Percentiles rank a stretch among this genome's conserved stretches.
These are phyloP conservation scores for Rhodotorula glutinis DNA, from an alignment of 1,284 basidiomycete genomes.

Conservation along the genomic window DNA sequence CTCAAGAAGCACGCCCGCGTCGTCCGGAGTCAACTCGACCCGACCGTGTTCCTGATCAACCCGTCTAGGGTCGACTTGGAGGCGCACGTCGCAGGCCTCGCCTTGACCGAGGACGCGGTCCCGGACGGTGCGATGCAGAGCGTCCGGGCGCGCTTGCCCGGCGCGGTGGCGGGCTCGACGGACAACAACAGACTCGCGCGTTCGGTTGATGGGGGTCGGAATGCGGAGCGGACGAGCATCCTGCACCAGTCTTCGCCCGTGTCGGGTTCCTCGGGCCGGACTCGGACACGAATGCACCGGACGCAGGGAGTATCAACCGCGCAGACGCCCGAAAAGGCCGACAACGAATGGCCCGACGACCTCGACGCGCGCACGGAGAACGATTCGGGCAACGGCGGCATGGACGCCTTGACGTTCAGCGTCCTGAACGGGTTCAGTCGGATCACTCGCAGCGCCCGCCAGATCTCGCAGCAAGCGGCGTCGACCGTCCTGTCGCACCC, in stretches of 20 bases:
- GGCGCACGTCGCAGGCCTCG: constrained; percentile 56
- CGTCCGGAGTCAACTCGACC: constrained; percentile 71
- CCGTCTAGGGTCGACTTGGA: constrained; percentile 86
- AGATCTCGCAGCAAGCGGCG: constrained; percentile 64
- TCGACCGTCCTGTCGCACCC: constrained; percentile 88
- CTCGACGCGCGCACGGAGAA: neutral
- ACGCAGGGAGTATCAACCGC: neutral
- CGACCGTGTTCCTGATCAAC: constrained; percentile 82
- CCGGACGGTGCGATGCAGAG: constrained; percentile 29
- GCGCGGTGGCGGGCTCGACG: neutral
- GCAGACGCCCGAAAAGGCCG: neutral
- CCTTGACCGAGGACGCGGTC: constrained; percentile 37
- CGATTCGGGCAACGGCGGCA: constrained; percentile 11
- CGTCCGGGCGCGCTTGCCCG: constrained; percentile 18
- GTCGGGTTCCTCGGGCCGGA: neutral
- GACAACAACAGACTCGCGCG: constrained; percentile 2
- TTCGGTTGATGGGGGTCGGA: neutral
- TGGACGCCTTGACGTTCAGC: constrained; percentile 46
- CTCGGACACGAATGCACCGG: neutral
- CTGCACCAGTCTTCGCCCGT: constrained; percentile 38
- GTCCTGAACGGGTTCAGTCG: constrained; percentile 44
- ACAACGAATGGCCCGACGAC: constrained; percentile 32
- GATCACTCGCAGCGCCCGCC: constrained; percentile 54
- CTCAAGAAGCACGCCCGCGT: constrained; percentile 67
- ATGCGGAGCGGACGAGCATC: constrained; percentile 30